Conservation (phyloP, 331 rosid species). For the Arachis monticola region DNA sequence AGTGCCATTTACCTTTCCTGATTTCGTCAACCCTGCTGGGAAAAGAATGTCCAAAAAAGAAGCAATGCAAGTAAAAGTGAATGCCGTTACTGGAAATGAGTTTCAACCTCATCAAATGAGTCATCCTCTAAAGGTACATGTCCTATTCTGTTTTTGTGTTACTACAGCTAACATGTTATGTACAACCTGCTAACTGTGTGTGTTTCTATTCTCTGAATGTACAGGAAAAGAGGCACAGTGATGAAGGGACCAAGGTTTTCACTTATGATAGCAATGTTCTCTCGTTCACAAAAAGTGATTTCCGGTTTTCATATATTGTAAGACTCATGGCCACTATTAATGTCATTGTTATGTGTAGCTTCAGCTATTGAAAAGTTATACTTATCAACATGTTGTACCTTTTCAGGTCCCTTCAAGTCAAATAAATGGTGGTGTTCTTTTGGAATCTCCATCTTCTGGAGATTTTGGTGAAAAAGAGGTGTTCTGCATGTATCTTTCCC, state of each 20-base stretch:
- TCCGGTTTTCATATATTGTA: slow-evolving; percentile 68
- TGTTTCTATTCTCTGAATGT: slow-evolving; percentile 22
- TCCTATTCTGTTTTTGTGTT: slow-evolving; percentile 25
- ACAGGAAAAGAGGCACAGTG: slow-evolving; percentile 62
- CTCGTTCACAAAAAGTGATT: slow-evolving; percentile 67
- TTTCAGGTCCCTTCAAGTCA: slow-evolving; percentile 65
- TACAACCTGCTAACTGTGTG: neutral
- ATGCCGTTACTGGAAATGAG: slow-evolving; percentile 58
- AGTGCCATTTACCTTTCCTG: slow-evolving; percentile 81
- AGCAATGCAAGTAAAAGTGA: slow-evolving; percentile 66
- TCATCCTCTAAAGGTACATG: slow-evolving; percentile 77
- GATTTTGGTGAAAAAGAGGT: slow-evolving; percentile 79
- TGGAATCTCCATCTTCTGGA: slow-evolving; percentile 62
- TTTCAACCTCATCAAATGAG: slow-evolving; percentile 57
- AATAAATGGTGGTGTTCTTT: slow-evolving; percentile 57
- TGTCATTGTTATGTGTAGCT: slow-evolving; percentile 27
- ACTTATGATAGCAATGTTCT: slow-evolving; percentile 63
- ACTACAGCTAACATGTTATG: slow-evolving; percentile 22
- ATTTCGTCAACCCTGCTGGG: slow-evolving; percentile 70
- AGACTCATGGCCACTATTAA: slow-evolving; percentile 39
- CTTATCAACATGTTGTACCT: slow-evolving; percentile 35
- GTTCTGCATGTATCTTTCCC: slow-evolving; percentile 71
- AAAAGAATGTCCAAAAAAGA: slow-evolving; percentile 68
- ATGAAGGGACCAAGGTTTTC: slow-evolving; percentile 55
- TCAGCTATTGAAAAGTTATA: slow-evolving; percentile 30